These are phyloP conservation scores for Lantana camara DNA, from an alignment of 257 asterid genomes.

Conservation along the genomic window DNA sequence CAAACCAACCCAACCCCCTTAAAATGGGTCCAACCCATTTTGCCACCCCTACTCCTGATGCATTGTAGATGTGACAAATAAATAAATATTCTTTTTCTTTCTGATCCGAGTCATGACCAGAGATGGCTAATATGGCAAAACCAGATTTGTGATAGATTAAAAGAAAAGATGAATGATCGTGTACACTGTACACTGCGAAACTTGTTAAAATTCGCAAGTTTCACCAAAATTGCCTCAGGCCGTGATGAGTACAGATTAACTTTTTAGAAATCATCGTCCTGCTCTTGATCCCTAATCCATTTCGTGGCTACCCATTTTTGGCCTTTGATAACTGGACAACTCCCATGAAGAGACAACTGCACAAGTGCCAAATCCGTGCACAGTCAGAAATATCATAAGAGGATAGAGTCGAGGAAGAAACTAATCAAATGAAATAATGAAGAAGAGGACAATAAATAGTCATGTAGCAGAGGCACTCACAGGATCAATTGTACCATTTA, in stretches of 20 bases:
- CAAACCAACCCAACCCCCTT: no score
- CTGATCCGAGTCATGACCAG: no score
- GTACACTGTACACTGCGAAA: conserved; percentile 38
- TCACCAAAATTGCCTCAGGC: conserved; percentile 10
- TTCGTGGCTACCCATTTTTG: conserved; percentile 99
- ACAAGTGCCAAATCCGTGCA: conserved; percentile 6
- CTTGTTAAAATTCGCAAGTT: conserved; percentile 8
- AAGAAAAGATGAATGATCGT: background rate
- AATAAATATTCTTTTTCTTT: no score
- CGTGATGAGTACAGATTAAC: conserved; percentile 13
- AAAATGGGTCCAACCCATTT: no score
- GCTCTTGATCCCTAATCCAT: conserved; percentile 85
- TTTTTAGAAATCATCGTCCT: conserved; percentile 33
- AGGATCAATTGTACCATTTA: conserved; percentile 87
- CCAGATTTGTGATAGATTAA: background rate
- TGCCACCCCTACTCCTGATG: no score
- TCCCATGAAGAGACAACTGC: conserved; percentile 92
- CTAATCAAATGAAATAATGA: background rate
- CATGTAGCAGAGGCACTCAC: conserved; percentile 48
- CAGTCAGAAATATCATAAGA: conserved; percentile 17
- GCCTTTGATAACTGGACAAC: conserved; percentile 90
- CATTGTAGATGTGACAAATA: no score
- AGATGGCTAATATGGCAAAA: no score
- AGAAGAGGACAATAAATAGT: conserved; percentile 9
- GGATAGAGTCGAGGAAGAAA: no score